These are phyloP conservation scores for Urtica urens DNA, from an alignment of 306 rosid genomes.

Conservation along the genomic window DNA sequence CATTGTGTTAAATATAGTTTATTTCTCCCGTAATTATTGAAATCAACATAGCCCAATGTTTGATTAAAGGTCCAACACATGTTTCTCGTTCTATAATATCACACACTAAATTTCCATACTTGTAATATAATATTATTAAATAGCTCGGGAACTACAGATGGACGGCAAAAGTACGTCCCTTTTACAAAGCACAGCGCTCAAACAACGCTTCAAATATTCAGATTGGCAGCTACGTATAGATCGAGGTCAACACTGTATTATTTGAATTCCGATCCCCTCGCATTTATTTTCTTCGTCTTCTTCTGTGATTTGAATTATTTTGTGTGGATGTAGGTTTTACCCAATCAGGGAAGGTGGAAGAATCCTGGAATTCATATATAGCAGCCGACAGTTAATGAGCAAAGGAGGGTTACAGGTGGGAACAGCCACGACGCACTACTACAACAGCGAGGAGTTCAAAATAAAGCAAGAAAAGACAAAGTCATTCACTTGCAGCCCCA, in stretches of 20 bases:
- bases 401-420: slow-evolving; percentile 66
- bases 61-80: no score
- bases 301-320: not conserved
- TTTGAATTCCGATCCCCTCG: not conserved
- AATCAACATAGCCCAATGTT: no score
- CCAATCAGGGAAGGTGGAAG: slow-evolving; percentile 69
- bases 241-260: slow-evolving; percentile 40
- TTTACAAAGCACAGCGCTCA: slow-evolving; percentile 75
- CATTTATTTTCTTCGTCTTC: not conserved
- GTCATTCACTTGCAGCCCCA: slow-evolving; percentile 72
- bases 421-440: slow-evolving; percentile 92
- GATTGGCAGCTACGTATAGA: slow-evolving; percentile 76
- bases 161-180: slow-evolving; percentile 79
- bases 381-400: slow-evolving; percentile 65
- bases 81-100: no score
- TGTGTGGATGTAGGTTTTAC: slow-evolving; percentile 33
- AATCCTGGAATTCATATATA: slow-evolving; percentile 73
- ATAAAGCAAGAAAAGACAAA: slow-evolving; percentile 65
- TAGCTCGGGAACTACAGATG: slow-evolving; percentile 95
- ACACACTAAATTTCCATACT: no score
- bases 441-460: slow-evolving; percentile 74
- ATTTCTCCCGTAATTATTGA: no score
- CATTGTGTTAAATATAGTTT: no score
- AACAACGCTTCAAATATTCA: slow-evolving; percentile 81
- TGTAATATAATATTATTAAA: no score